Conservation (phyloP, 176 grass and related monocot species). For the Saccharum officinarum region DNA sequence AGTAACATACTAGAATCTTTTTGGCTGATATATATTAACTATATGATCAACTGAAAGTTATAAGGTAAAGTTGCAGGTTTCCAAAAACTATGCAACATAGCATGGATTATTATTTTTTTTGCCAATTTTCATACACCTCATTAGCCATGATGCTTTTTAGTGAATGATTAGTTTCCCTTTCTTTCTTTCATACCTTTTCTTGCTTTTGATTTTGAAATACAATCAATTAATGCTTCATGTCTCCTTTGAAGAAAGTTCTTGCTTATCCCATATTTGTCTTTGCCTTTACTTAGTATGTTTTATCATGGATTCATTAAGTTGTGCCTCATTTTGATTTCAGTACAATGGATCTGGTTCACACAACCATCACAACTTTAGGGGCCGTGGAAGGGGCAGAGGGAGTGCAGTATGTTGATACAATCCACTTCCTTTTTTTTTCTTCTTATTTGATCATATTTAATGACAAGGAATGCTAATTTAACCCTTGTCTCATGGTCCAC, state of each 20-base stretch:
- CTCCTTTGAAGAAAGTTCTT: neutral
- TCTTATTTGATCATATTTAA: neutral
- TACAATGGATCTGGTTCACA: constrained; percentile 60
- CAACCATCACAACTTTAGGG: constrained; percentile 59
- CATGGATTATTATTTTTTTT: neutral
- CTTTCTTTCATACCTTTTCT: neutral
- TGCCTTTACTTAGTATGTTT: neutral
- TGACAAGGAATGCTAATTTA: neutral
- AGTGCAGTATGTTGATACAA: constrained; percentile 53
- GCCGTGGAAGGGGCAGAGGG: constrained; percentile 74
- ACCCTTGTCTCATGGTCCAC: neutral
- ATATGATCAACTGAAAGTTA: neutral
- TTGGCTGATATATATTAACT: neutral
- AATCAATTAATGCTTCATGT: neutral
- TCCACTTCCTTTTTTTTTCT: neutral
- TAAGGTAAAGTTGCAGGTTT: neutral
- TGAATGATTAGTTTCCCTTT: neutral
- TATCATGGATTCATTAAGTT: constrained; percentile 10
- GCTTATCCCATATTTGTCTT: neutral
- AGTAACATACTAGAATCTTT: neutral
- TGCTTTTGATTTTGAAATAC: constrained; percentile 6
- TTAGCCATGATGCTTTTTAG: neutral
- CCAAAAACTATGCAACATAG: neutral
- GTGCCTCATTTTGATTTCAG: constrained; percentile 37
- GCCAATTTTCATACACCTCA: neutral